Base-by-base conservation (phyloP, 23 red algal species). In the Pyropia yezoensis region DNA sequence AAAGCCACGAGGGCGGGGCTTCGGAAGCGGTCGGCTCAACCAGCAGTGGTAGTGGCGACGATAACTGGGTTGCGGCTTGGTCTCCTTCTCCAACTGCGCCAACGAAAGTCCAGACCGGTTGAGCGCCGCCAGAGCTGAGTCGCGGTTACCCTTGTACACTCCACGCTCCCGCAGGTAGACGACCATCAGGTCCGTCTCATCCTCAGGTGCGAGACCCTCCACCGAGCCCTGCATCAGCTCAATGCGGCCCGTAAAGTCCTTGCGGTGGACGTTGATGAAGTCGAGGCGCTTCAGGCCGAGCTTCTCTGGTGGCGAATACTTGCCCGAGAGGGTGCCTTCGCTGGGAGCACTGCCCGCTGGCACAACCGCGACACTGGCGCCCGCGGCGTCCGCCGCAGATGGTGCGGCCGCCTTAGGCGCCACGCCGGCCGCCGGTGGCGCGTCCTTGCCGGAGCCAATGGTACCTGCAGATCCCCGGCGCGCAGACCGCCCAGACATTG, bases 41-140 rank as follows among this genome's bases (percentile, higher is more conserved):
- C 85, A 89, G 34, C 76, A 81, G 49, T 81, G 65, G 63, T 89
- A 89, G 60, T 89, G 85, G 18, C 77, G 52, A n/a, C 85, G 75
- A 49, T 89, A 89, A 9, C 67, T 61, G 16, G 76, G 85, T 76
- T 89, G 85, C 15, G 85, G 85, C 63, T 89, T 89, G 23, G 85
- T 59, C 49, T 89, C 85, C 50, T 81, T 80, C 51, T 81, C 85
- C 26, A 89, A 66, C 33, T 80, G 33, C 53, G 57, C 29, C 16
- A 89, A 29, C 13, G 78, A 73, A 20, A 76, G 22, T 13, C 85
- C 85, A 26, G 63, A 52, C 32, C 76, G 19, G 28, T 74, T 73
- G 30, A 89, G 75, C 50, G 67, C 85, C 24, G 65, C 85, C 19
- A 89, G 67, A 2, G 76, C 71, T 27, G 80, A 85, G 26, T 83